Evolutionary conservation across 768 basidiomycete genomes (phyloP).

Genomic region (Termitomyces sp.): DNA sequence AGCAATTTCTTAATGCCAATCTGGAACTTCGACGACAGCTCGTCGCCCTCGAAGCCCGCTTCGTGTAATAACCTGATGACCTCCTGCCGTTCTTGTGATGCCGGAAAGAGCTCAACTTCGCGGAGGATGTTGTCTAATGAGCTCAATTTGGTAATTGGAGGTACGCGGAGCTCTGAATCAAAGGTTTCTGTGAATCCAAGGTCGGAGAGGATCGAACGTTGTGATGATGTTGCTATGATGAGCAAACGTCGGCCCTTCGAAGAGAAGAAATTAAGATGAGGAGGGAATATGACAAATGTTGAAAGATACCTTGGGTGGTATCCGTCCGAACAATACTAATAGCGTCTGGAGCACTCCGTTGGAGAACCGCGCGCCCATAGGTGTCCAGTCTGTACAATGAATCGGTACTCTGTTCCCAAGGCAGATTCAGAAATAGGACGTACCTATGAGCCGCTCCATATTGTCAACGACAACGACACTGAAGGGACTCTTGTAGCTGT

Average conservation of each 20-base stretch:
- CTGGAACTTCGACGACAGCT: conserved; percentile 46
- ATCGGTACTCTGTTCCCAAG: background rate
- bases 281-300: background rate
- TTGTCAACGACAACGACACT: conserved; percentile 96
- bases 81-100: conserved; percentile 45
- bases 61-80: conserved; percentile 66
- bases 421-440: conserved; percentile 17
- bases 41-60: conserved; percentile 61
- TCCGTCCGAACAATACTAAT: conserved; percentile 79
- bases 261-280: background rate
- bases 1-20: conserved; percentile 95
- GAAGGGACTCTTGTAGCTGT: conserved; percentile 95
- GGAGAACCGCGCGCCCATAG: conserved; percentile 95
- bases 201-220: conserved; percentile 79
- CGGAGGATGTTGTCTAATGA: conserved; percentile 74
- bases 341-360: conserved; percentile 90
- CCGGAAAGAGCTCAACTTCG: conserved; percentile 74
- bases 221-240: conserved; percentile 88
- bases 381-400: conserved; percentile 75
- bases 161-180: conserved; percentile 81
- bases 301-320: conserved; percentile 83
- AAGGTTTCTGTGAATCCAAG: conserved; percentile 88
- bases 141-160: conserved; percentile 68
- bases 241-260: conserved; percentile 83
- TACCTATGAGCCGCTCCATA: conserved; percentile 88